phyloP scores from a whole-genome alignment of 371 early-diverging fungal species.

The Smittium mucronatum region DNA sequence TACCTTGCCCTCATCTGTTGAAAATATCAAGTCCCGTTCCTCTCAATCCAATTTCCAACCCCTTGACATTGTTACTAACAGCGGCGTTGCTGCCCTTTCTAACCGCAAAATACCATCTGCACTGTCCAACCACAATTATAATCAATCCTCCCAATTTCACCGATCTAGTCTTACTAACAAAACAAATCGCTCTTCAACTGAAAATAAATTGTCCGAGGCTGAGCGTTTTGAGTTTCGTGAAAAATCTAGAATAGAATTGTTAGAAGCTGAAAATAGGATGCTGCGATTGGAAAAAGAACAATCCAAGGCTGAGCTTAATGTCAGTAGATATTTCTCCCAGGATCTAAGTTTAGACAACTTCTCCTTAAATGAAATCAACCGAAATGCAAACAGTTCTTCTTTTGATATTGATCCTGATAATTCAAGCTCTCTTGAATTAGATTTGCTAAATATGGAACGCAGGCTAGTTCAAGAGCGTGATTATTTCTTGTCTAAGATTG shows the following conservation, averaged over 20 bases:
- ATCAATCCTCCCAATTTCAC: neutral
- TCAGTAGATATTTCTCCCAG: neutral
- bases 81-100: slow-evolving; percentile 7
- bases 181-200: neutral
- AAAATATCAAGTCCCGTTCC: too few relatives aligned
- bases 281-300: slow-evolving; percentile 31
- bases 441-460: neutral
- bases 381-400: neutral
- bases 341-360: neutral
- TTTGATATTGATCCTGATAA: neutral
- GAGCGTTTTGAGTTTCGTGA: neutral
- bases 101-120: neutral
- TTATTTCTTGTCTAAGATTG: neutral
- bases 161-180: neutral
- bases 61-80: neutral
- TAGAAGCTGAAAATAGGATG: slow-evolving; percentile 33
- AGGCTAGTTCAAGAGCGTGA: neutral
- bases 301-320: slow-evolving; percentile 29
- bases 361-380: neutral
- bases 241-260: slow-evolving; percentile 21
- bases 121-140: neutral
- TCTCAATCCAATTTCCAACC: neutral
- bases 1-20: too few relatives aligned
- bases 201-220: neutral
- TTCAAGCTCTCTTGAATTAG: neutral